Percentiles rank a stretch among this genome's conserved stretches.
phyloP scores from a whole-genome alignment of 2,329 filamentous ascomycete genomes.

The Colletotrichum godetiae region DNA sequence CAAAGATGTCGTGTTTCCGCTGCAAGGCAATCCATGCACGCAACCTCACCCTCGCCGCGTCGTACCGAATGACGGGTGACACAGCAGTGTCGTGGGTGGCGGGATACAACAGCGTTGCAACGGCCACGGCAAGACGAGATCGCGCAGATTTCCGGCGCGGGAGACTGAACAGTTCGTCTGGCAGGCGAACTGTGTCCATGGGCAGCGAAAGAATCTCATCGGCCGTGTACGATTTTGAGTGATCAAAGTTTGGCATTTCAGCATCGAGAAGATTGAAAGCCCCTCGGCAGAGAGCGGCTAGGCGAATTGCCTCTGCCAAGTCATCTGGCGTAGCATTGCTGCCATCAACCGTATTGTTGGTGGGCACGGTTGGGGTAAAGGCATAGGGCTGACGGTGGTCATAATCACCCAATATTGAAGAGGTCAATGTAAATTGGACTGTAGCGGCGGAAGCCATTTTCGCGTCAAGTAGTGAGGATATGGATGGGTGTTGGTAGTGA shows the following conservation, averaged over 20 bases:
- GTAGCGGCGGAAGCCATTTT: conserved; percentile 48
- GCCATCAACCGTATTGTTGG: not conserved
- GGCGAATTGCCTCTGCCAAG: conserved; percentile 40
- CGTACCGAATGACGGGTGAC: conserved; percentile 51
- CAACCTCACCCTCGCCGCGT: conserved; percentile 49
- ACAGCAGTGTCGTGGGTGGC: conserved; percentile 46
- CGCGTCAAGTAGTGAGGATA: not conserved
- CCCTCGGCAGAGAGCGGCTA: conserved; percentile 44
- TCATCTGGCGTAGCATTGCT: conserved; percentile 1
- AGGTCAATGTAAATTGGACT: conserved; percentile 39
- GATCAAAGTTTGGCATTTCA: conserved; percentile 43
- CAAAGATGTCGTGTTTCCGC: conserved; percentile 48
- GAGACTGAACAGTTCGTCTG: conserved; percentile 45
- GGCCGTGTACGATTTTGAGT: conserved; percentile 44
- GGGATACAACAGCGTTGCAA: conserved; percentile 49
- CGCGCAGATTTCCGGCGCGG: conserved; percentile 49
- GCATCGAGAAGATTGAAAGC: conserved; percentile 43
- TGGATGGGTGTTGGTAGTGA: not conserved
- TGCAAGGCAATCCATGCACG: conserved; percentile 50
- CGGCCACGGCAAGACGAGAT: conserved; percentile 43
- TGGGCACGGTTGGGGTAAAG: conserved; percentile 1
- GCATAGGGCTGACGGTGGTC: conserved; percentile 1
- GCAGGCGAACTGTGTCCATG: conserved; percentile 43
- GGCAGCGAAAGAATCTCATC: conserved; percentile 50
- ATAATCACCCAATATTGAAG: not conserved